Conservation (phyloP, 306 rosid genomes). For the Hylodesmum podocarpum region DNA sequence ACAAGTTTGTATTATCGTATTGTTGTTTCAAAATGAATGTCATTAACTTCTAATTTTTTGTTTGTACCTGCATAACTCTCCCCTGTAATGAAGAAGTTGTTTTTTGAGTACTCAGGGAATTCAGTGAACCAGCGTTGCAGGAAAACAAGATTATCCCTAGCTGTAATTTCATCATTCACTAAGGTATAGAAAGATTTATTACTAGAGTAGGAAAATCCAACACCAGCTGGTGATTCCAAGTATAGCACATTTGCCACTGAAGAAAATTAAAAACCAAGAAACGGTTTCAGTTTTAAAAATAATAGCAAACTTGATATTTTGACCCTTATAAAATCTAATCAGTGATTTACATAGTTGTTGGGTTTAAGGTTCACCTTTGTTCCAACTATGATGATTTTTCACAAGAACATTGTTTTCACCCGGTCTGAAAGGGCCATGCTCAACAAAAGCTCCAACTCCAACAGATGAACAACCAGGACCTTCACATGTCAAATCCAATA, state of each 20-base stretch:
- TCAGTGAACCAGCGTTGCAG: conserved; percentile 51
- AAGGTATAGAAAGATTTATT: conserved; percentile 48
- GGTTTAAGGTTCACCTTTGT: conserved; percentile 40
- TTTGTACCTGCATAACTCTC: conserved; percentile 66
- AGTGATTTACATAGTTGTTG: neutral
- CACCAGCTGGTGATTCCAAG: conserved; percentile 73
- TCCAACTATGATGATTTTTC: conserved; percentile 59
- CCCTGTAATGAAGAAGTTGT: conserved; percentile 60
- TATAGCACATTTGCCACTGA: conserved; percentile 65
- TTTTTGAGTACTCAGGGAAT: conserved; percentile 47
- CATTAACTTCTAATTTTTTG: neutral
- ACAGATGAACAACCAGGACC: conserved; percentile 79
- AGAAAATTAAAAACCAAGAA: neutral
- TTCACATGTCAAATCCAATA: conserved; percentile 22
- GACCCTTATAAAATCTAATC: neutral
- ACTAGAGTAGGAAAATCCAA: conserved; percentile 72
- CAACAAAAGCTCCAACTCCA: conserved; percentile 64
- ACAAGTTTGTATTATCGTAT: neutral
- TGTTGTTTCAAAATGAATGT: neutral
- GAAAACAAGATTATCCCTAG: conserved; percentile 61
- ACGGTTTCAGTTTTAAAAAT: neutral
- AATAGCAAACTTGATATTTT: neutral
- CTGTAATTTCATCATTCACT: conserved; percentile 52
- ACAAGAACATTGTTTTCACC: conserved; percentile 41
- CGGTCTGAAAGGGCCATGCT: conserved; percentile 72